These are phyloP conservation scores for Fibroporia radiculosa DNA, from an alignment of 768 basidiomycete genomes.

Conservation along the genomic window DNA sequence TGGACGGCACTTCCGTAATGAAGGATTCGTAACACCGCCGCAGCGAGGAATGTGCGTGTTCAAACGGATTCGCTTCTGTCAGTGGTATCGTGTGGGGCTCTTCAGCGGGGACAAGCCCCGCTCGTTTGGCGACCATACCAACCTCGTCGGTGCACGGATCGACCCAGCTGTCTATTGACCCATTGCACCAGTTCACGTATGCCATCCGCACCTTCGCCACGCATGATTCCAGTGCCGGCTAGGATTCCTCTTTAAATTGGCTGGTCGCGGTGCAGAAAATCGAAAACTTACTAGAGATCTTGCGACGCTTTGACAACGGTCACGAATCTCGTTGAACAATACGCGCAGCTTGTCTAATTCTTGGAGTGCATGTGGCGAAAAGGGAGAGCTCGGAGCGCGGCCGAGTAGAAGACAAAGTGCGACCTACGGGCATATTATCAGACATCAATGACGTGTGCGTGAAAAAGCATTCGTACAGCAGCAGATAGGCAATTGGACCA, in stretches of 20 bases:
- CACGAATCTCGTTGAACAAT: constrained; percentile 49
- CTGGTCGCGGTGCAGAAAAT: background rate
- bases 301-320: constrained; percentile 51
- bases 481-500: constrained; percentile 75
- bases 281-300: constrained; percentile 44
- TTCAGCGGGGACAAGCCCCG: constrained; percentile 11
- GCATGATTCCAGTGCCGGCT: constrained; percentile 54
- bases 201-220: constrained; percentile 41
- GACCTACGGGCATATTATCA: constrained; percentile 27
- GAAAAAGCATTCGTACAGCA: constrained; percentile 36
- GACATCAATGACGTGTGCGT: background rate
- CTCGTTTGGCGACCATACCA: constrained; percentile 15
- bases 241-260: background rate
- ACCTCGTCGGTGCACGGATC: constrained; percentile 14
- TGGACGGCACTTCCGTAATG: constrained; percentile 10
- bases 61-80: constrained; percentile 14
- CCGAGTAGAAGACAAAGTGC: constrained; percentile 59
- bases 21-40: constrained; percentile 16
- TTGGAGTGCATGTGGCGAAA: constrained; percentile 51
- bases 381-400: constrained; percentile 49
- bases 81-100: background rate
- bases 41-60: constrained; percentile 17
- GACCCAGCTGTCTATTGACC: constrained; percentile 7
- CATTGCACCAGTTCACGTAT: constrained; percentile 33
- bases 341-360: constrained; percentile 52